These are phyloP conservation scores for Ogataea trehaloabstinens DNA, from an alignment of 805 yeast species.

Conservation along the genomic window DNA sequence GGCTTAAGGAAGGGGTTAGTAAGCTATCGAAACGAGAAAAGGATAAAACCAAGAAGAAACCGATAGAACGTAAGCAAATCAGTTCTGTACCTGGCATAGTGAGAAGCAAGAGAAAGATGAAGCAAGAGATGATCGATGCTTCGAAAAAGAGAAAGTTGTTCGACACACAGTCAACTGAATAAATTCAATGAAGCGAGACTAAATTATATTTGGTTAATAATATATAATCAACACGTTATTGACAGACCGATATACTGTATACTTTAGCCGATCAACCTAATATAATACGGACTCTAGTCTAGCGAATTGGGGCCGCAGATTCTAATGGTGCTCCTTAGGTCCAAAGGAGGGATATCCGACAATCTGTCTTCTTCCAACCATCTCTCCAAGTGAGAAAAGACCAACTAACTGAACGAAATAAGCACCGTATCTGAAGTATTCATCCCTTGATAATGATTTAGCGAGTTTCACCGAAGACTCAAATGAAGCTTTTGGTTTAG, in stretches of 20 bases:
- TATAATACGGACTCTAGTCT: no score
- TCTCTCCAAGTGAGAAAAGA: constrained; percentile 91
- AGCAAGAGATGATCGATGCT: constrained; percentile 70
- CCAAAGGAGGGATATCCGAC: constrained; percentile 80
- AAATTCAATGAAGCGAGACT: constrained; percentile 2
- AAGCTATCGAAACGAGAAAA: constrained; percentile 66
- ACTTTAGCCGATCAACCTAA: no score
- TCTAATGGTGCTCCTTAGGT: constrained; percentile 39
- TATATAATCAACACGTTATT: not conserved
- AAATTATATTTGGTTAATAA: not conserved
- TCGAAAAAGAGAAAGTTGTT: constrained; percentile 58
- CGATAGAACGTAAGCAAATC: constrained; percentile 66
- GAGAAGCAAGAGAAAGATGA: constrained; percentile 60
- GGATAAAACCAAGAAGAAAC: constrained; percentile 53
- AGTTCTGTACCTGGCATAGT: constrained; percentile 79
- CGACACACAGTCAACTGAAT: constrained; percentile 4
- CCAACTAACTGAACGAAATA: constrained; percentile 84
- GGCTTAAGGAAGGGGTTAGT: constrained; percentile 71
- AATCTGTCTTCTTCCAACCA: constrained; percentile 90
- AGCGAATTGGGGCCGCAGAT: no score
- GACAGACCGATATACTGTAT: no score
- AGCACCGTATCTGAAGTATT: constrained; percentile 64
- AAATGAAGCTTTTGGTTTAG: constrained; percentile 61
- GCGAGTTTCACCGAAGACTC: constrained; percentile 44
- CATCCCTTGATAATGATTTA: constrained; percentile 45